Conservation (phyloP, 2,329 filamentous ascomycete species). For the Venturia nashicola region DNA sequence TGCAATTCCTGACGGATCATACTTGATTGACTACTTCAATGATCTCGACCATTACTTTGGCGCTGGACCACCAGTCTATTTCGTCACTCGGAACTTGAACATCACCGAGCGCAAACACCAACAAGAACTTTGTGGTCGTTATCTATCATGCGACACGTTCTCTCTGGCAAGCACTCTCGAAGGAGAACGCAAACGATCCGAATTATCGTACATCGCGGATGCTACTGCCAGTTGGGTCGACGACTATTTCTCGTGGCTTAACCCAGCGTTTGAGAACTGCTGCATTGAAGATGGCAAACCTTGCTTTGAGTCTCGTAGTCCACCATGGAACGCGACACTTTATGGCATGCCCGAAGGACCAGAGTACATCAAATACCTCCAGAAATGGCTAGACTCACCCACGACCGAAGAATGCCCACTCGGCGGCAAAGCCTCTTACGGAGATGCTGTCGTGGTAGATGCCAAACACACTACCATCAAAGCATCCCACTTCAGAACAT, state of each 20-base stretch:
- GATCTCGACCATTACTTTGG: conserved; percentile 90
- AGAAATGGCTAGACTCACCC: conserved; percentile 70
- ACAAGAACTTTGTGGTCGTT: conserved; percentile 78
- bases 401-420: conserved; percentile 78
- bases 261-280: conserved; percentile 63
- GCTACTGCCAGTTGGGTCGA: conserved; percentile 93
- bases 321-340: conserved; percentile 81
- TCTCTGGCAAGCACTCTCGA: conserved; percentile 86
- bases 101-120: conserved; percentile 64
- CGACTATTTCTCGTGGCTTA: conserved; percentile 94
- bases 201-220: conserved; percentile 78
- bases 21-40: conserved; percentile 92
- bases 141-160: conserved; percentile 72
- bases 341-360: conserved; percentile 81
- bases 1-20: conserved; percentile 85
- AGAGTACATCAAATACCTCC: conserved; percentile 80
- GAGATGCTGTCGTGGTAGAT: conserved; percentile 71
- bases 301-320: conserved; percentile 68
- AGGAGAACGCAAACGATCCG: conserved; percentile 79
- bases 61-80: conserved; percentile 87
- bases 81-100: conserved; percentile 75
- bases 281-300: conserved; percentile 51
- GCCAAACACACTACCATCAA: conserved; percentile 52
- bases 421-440: conserved; percentile 78
- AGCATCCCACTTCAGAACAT: conserved; percentile 84